A percentile compares a stretch with the other conserved stretches of the same genome.
These are phyloP conservation scores for Bruguiera sexangula DNA, from an alignment of 345 rosid species.

Conservation along the genomic window DNA sequence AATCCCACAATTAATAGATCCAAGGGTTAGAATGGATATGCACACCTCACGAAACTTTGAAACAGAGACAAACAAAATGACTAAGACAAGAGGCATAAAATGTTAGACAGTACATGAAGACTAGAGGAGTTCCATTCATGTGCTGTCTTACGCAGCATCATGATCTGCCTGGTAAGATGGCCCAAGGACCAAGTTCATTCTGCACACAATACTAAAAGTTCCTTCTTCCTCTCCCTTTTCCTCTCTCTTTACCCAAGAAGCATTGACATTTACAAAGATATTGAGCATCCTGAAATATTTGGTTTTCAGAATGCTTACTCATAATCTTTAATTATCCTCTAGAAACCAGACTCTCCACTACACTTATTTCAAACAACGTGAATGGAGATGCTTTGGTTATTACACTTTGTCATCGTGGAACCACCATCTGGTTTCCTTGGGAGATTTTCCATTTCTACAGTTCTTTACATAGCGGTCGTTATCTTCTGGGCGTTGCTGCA, in stretches of 20 bases:
- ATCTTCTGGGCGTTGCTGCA: constrained; percentile 95
- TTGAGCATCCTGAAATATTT: constrained; percentile 18
- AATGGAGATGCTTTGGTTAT: constrained; percentile 18
- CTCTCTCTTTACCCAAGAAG: constrained; percentile 27
- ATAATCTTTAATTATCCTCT: constrained; percentile 17
- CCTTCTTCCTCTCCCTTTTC: constrained; percentile 23
- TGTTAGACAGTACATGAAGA: neutral
- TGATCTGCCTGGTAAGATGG: neutral
- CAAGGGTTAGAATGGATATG: no score
- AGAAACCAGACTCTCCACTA: constrained; percentile 16
- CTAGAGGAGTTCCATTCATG: neutral
- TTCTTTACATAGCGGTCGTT: constrained; percentile 93
- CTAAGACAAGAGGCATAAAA: neutral
- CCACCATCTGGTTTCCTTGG: constrained; percentile 99
- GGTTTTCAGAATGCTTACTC: constrained; percentile 25
- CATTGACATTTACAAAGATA: constrained; percentile 31
- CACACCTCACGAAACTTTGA: no score
- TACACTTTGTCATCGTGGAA: constrained; percentile 95
- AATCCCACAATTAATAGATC: no score
- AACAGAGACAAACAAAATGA: no score
- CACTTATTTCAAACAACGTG: constrained; percentile 23
- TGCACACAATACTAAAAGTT: constrained; percentile 7
- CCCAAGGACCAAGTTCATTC: constrained; percentile 4
- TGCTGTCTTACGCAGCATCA: constrained; percentile 2
- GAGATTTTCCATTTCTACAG: constrained; percentile 93